Evolutionary conservation across 2,329 filamentous ascomycete genomes (phyloP).

Genomic region (Pseudocercospora macadamiae): DNA sequence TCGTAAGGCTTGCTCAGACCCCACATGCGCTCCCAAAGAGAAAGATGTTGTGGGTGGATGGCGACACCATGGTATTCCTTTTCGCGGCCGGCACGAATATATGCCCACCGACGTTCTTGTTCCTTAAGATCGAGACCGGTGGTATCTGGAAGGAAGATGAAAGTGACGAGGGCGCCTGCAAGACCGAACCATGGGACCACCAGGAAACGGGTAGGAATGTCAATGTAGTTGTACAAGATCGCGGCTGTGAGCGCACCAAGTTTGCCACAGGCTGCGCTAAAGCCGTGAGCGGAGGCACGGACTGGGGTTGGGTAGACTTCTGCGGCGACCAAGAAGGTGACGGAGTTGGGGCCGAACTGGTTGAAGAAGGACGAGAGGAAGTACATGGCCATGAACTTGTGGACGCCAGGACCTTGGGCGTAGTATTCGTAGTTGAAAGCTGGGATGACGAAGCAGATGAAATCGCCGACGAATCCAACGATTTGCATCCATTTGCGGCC

Average conservation of each 20-base stretch:
- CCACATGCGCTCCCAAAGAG: slow-evolving; percentile 79
- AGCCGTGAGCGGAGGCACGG: slow-evolving; percentile 89
- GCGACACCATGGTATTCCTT: slow-evolving; percentile 91
- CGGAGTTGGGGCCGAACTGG: slow-evolving; percentile 94
- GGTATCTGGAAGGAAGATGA: slow-evolving; percentile 90
- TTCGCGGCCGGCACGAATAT: slow-evolving; percentile 76
- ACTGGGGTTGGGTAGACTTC: slow-evolving; percentile 96
- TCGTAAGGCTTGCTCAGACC: slow-evolving; percentile 83
- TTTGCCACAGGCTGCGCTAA: slow-evolving; percentile 91
- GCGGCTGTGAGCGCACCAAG: slow-evolving; percentile 83
- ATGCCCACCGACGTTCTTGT: slow-evolving; percentile 91
- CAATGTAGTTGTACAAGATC: slow-evolving; percentile 94
- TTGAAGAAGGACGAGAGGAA: slow-evolving; percentile 98
- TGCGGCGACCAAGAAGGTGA: slow-evolving; percentile 93
- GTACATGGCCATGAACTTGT: slow-evolving; percentile 97
- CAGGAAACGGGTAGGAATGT: slow-evolving; percentile 80
- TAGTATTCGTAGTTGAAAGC: slow-evolving; percentile 89
- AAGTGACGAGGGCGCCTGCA: slow-evolving; percentile 79
- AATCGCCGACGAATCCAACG: slow-evolving; percentile 88
- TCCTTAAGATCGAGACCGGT: slow-evolving; percentile 96
- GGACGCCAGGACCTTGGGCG: slow-evolving; percentile 69
- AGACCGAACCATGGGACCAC: slow-evolving; percentile 96
- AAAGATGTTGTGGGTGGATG: slow-evolving; percentile 85
- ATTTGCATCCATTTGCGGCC: slow-evolving; percentile 97
- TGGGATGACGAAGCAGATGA: slow-evolving; percentile 89